Base-by-base conservation (phyloP, 2,329 filamentous ascomycete species). In the Karstenula rhodostoma region DNA sequence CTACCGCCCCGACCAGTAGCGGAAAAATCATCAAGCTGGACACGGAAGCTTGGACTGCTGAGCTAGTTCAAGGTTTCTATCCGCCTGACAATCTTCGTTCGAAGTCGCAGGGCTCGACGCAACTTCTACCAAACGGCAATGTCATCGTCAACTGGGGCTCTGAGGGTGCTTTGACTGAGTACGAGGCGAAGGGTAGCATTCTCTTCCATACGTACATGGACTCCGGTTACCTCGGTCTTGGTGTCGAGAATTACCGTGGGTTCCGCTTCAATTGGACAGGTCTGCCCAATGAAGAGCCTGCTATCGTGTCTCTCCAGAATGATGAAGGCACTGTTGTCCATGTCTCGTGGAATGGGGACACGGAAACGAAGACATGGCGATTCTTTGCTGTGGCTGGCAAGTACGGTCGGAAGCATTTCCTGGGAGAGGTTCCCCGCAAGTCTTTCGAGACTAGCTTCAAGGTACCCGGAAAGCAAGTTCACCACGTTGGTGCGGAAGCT, bases 121-220 rank as follows among this genome's bases (percentile, higher is more conserved):
- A 83, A 62, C 48, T 80, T 7, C 72, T 83, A 0, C 62, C 66
- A 22, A 80, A 77, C 50, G 79, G 78, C 9, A 83, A 85, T 63
- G 75, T 79, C 2, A 72, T 86, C 15, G 74, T 85, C 9, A 82
- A 80, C 29, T 86, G 80, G 78, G 85, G 12, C 10, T 80, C 82
- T n/a, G 78, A 77, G 13, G 81, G 83, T 1, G 80, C 81, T 0
- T 81, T 80, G 58, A 83, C 79, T 13, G 84, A 87, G 65, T 85
- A 77, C 67, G 64, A 74, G 0, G 53, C 68, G 19, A 70, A 78
- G 37, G 81, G 81, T 29, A 71, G 74, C 7, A 68, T 80, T 4
- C 69, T 83, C 6, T 75, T 79, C 13, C 80, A 83, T 58, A 75
- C 80, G 33, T 79, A 76, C 32, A 52, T 69, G 33, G 66, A 67